These are phyloP conservation scores for Vachellia pachyceras DNA, from an alignment of 306 rosid genomes.

Conservation along the genomic window DNA sequence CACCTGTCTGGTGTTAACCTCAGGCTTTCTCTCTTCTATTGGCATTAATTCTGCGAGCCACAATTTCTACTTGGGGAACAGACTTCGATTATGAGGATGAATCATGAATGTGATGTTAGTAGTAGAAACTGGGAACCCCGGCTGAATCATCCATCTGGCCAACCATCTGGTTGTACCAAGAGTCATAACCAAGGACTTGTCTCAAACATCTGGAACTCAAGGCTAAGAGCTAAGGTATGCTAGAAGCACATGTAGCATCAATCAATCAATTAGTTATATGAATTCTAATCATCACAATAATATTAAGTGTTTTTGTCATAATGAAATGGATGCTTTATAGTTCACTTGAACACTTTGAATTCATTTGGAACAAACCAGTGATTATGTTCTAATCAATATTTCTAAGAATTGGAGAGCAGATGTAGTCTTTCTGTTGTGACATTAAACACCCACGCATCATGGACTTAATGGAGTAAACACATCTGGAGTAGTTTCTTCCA, in stretches of 20 bases:
- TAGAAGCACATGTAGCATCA: not conserved
- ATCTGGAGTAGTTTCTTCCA: slow-evolving; percentile 20
- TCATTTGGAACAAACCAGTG: not conserved
- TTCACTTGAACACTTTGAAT: not conserved
- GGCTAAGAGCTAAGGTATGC: slow-evolving; percentile 87
- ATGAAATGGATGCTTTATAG: not conserved
- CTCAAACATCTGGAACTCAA: slow-evolving; percentile 82
- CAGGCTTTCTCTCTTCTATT: slow-evolving; percentile 81
- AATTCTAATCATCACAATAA: not conserved
- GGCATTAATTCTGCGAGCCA: slow-evolving; percentile 73
- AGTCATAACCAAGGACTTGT: slow-evolving; percentile 55
- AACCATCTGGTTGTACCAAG: slow-evolving; percentile 63
- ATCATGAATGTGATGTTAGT: slow-evolving; percentile 53
- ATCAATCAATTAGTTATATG: not conserved
- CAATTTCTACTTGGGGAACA: slow-evolving; percentile 56
- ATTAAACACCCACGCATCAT: not conserved
- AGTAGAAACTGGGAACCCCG: slow-evolving; percentile 75
- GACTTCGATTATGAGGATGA: slow-evolving; percentile 67
- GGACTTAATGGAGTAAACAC: not conserved
- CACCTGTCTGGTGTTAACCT: slow-evolving; percentile 40
- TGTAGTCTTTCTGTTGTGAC: not conserved
- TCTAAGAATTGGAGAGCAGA: not conserved
- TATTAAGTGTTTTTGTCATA: not conserved
- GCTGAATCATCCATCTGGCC: slow-evolving; percentile 63
- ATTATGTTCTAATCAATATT: not conserved